Evolutionary conservation across 768 basidiomycete genomes (phyloP).

Genomic region (Naganishia antarctica): DNA sequence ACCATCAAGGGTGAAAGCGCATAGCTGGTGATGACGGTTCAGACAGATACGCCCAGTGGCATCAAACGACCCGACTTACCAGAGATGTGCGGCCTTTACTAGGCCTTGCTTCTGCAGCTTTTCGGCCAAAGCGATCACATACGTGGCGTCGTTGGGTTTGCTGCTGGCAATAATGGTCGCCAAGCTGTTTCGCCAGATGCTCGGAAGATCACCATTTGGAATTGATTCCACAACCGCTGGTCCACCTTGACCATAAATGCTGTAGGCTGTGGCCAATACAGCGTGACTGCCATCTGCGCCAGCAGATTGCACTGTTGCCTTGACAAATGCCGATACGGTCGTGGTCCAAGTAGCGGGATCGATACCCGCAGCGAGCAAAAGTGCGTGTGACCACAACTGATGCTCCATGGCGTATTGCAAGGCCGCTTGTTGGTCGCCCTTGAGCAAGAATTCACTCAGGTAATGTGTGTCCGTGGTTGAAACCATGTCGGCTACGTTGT

Average conservation of each 20-base stretch:
- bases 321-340: conserved; percentile 70
- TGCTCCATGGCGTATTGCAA: conserved; percentile 83
- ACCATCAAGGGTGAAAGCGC: conserved; percentile 79
- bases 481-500: neutral
- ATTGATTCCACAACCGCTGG: conserved; percentile 1
- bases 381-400: conserved; percentile 89
- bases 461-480: conserved; percentile 8
- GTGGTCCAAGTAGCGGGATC: conserved; percentile 94
- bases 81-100: conserved; percentile 81
- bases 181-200: conserved; percentile 75
- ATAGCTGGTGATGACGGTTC: conserved; percentile 57
- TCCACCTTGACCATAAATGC: conserved; percentile 19
- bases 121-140: conserved; percentile 79
- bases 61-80: conserved; percentile 57
- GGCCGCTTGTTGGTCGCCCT: conserved; percentile 79
- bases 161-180: conserved; percentile 73
- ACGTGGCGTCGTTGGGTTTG: conserved; percentile 62
- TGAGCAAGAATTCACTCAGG: conserved; percentile 59
- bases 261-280: conserved; percentile 20
- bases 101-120: conserved; percentile 67
- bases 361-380: conserved; percentile 85
- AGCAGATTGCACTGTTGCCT: conserved; percentile 3
- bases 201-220: conserved; percentile 27
- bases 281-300: conserved; percentile 6
- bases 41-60: conserved; percentile 1